These are phyloP conservation scores for Mycena filopes DNA, from an alignment of 768 basidiomycete genomes.

Conservation along the genomic window DNA sequence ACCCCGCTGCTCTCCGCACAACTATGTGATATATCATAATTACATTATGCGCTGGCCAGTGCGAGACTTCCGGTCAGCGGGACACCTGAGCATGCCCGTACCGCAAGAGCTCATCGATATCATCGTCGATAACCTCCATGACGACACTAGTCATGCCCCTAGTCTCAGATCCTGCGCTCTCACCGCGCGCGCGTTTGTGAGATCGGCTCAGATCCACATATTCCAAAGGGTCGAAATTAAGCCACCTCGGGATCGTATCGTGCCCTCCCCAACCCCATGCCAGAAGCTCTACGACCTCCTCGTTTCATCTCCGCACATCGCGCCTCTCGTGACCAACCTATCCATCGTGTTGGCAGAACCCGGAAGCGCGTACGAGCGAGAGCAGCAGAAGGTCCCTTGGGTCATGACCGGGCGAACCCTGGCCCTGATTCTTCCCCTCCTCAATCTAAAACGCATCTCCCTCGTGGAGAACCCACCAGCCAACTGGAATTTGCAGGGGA, in stretches of 20 bases:
- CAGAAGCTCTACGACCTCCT: neutral
- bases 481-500: too few species aligned
- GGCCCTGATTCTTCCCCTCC: neutral
- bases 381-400: neutral
- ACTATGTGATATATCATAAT: too few species aligned
- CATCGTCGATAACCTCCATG: too few species aligned
- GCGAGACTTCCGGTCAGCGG: too few species aligned
- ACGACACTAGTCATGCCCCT: neutral
- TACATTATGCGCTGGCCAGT: too few species aligned
- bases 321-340: neutral
- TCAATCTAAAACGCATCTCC: constrained; percentile 1
- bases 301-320: neutral
- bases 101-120: constrained; percentile 11
- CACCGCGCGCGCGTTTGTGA: neutral
- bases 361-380: neutral
- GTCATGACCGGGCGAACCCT: neutral
- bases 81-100: too few species aligned
- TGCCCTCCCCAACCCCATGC: neutral
- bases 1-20: too few species aligned
- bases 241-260: neutral
- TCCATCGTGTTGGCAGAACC: neutral
- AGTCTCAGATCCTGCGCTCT: neutral
- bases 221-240: neutral
- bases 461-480: neutral
- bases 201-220: neutral